Percentiles rank a stretch among this genome's conserved stretches.
phyloP scores from a whole-genome alignment of 2,329 filamentous ascomycete genomes.

The Colletotrichum trifolii region DNA sequence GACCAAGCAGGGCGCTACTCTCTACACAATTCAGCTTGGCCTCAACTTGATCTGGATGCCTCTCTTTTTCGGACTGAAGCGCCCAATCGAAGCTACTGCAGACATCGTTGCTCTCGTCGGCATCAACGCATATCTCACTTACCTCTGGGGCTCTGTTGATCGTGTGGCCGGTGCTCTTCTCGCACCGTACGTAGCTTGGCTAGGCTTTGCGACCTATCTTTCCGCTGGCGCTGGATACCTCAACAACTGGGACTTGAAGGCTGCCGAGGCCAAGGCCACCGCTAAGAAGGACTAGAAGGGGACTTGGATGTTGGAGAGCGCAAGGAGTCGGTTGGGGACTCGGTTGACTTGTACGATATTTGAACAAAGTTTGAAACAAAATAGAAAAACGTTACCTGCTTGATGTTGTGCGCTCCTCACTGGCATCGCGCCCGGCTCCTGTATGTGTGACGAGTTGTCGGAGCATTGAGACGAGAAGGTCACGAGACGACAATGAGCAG shows the following conservation, averaged over 20 bases:
- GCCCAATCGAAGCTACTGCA: constrained; percentile 77
- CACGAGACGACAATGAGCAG: no score
- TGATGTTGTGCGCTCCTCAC: no score
- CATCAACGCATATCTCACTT: constrained; percentile 78
- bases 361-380: no score
- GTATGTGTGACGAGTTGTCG: no score
- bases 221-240: constrained; percentile 75
- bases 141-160: constrained; percentile 82
- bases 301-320: no score
- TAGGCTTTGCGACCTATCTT: constrained; percentile 88
- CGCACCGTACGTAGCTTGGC: constrained; percentile 86
- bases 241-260: constrained; percentile 72
- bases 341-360: no score
- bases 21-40: constrained; percentile 88
- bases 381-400: no score
- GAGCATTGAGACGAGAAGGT: no score
- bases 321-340: no score
- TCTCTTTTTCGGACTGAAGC: constrained; percentile 84
- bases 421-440: no score
- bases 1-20: constrained; percentile 76
- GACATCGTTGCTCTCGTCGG: constrained; percentile 81
- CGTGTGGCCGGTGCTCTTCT: constrained; percentile 77
- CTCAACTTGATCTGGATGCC: constrained; percentile 93
- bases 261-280: constrained; percentile 36
- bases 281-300: constrained; percentile 32